A percentile compares a stretch with the other conserved stretches of the same genome.
Conservation (phyloP, 1,139 yeast genomes). For the Lodderomyces parapsilosis region DNA sequence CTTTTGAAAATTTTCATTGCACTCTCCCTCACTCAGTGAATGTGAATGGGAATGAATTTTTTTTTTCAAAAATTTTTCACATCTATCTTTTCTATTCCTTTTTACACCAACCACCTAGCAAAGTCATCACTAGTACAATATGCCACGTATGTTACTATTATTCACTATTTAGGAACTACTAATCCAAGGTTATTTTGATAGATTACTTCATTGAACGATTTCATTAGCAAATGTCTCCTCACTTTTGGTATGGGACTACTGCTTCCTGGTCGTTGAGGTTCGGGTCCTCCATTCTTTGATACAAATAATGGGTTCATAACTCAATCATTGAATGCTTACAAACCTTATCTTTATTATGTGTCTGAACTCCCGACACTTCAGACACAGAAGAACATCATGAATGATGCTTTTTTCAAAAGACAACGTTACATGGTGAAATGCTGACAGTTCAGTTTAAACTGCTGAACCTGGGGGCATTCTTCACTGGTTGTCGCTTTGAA, state of each 20-base stretch:
- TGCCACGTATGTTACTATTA: slow-evolving; percentile 53
- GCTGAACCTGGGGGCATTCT: not conserved
- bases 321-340: slow-evolving; percentile 21
- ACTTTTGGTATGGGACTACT: not conserved
- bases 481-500: not conserved
- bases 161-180: slow-evolving; percentile 7
- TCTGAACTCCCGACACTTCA: slow-evolving; percentile 91
- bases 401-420: not conserved
- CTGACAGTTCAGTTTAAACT: not conserved
- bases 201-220: slow-evolving; percentile 14
- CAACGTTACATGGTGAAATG: not conserved
- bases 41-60: no score
- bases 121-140: slow-evolving; percentile 24
- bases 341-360: slow-evolving; percentile 28
- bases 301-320: slow-evolving; percentile 10
- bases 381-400: slow-evolving; percentile 33
- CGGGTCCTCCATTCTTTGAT: slow-evolving; percentile 64
- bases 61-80: slow-evolving; percentile 6
- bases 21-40: no score
- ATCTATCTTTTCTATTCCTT: slow-evolving; percentile 5
- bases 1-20: not conserved
- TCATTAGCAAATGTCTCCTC: slow-evolving; percentile 11
- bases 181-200: slow-evolving; percentile 7
- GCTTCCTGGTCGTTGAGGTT: slow-evolving; percentile 45
- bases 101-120: slow-evolving; percentile 9